These are phyloP conservation scores for Fusarium sp. DNA, from an alignment of 2,329 filamentous ascomycete species.

Conservation along the genomic window DNA sequence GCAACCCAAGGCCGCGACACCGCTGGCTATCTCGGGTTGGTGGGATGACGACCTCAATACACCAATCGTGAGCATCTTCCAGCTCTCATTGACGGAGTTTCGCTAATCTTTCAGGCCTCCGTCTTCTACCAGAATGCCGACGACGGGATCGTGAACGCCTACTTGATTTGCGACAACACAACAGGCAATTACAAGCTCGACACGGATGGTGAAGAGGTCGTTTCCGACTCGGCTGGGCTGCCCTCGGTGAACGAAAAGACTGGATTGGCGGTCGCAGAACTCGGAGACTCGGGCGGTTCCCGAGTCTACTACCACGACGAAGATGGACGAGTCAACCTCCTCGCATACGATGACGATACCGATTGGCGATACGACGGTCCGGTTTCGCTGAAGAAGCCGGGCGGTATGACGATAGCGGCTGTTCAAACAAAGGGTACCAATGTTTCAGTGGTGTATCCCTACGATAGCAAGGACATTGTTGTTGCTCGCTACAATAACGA, in stretches of 20 bases:
- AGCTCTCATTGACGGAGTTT: accelerated
- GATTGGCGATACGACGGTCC: conserved; percentile 31
- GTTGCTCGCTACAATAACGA: conserved; percentile 2
- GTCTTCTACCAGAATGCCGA: conserved; percentile 27
- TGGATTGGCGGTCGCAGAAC: conserved; percentile 22
- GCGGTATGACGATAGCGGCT: conserved; percentile 6
- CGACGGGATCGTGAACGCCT: conserved; percentile 17
- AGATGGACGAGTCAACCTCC: conserved; percentile 13
- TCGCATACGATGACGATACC: conserved; percentile 35
- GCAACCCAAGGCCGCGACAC: conserved; percentile 14
- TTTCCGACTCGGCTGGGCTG: conserved; percentile 3
- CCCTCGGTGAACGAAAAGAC: conserved; percentile 31
- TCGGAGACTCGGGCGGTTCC: conserved; percentile 27
- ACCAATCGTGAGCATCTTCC: conserved; percentile 6
- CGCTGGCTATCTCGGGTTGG: conserved; percentile 17
- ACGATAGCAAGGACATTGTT: conserved; percentile 23
- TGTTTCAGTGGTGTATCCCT: conserved; percentile 26
- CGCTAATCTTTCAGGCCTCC: conserved; percentile 9
- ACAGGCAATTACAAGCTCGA: conserved; percentile 21
- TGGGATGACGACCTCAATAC: conserved; percentile 26
- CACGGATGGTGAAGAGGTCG: conserved; percentile 4
- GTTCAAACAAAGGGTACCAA: conserved; percentile 16
- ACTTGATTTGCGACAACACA: conserved; percentile 16
- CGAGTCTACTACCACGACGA: conserved; percentile 32
- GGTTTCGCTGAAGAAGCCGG: conserved; percentile 9